Evolutionary conservation across 768 basidiomycete genomes (phyloP), one percentile per base, ranked within the genome.

Genomic region (Tricholoma hemisulphureum): DNA sequence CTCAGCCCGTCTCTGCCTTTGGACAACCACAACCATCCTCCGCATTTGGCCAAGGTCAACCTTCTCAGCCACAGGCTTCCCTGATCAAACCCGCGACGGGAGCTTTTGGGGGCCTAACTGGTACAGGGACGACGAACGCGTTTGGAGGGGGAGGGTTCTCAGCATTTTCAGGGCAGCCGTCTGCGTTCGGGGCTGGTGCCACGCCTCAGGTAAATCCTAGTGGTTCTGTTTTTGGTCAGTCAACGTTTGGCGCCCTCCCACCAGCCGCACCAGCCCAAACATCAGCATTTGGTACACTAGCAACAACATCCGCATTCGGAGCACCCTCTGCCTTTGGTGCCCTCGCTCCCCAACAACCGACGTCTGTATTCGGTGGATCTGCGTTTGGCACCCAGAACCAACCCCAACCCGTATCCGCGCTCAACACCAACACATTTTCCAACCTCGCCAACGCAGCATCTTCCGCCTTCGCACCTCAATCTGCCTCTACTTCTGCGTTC

Each of bases 51-150:
- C 56, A 71, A 41, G 72, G 73, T 3, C 71, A 71, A 58, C 29
- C 63, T 43, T 55, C 69, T 1, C 60, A 58, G 10, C 41, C 68
- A 66, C 23, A 35, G 21, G 69, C 75, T 4, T 72, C 73, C 3
- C 56, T 83, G 21, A 77, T 84, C 56, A 81, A 80, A 59, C 79
- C 83, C 4, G 74, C 79, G 4, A 71, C 78, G 5, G 83, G 83
- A 2, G 81, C 81, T 2, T 87, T 87, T 41, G 77, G 77, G 1
- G 75, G 75, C 53, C 68, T 73, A 7, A 66, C 64, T 23, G 32
- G 56, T 35, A 60, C 68, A 9, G 67, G 72, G 13, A 62, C 75
- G 10, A 64, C 65, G 2, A 66, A 72, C 46, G 71, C 73, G 0
- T 71, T 77, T 43, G 77, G 68, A 1, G 67, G 68, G 14, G 73